Conservation (phyloP, 176 grass and related monocot genomes). For the Phyllostachys edulis region DNA sequence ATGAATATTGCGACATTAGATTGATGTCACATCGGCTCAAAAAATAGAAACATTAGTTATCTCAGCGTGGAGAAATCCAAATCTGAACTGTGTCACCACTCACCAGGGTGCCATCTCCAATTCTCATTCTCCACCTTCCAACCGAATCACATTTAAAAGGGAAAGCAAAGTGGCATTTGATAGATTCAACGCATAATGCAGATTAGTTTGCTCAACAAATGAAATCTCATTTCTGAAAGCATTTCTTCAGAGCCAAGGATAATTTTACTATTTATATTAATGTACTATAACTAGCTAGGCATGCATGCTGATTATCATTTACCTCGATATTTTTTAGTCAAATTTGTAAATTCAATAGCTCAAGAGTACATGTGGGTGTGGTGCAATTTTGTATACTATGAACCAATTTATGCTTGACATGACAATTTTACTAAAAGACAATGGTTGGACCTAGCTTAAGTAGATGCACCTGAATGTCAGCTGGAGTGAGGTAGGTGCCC, state of each 20-base stretch:
- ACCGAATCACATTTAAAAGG: slow-evolving; percentile 26
- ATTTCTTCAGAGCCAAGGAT: neutral
- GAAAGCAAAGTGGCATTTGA: slow-evolving; percentile 20
- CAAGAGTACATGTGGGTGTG: neutral
- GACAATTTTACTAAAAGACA: neutral
- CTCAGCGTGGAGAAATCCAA: neutral
- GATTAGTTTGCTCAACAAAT: neutral
- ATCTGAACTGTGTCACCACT: slow-evolving; percentile 24
- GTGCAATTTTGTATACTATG: neutral
- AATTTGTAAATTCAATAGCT: neutral
- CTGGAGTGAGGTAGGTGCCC: slow-evolving; percentile 16
- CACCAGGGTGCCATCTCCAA: slow-evolving; percentile 19
- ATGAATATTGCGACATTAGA: neutral
- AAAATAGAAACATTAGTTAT: slow-evolving; percentile 11
- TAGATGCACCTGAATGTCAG: slow-evolving; percentile 13
- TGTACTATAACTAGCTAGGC: neutral
- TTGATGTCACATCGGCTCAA: neutral
- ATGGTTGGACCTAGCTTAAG: neutral
- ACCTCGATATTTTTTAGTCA: neutral
- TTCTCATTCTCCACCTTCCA: slow-evolving; percentile 24
- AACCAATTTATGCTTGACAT: neutral
- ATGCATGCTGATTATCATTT: neutral
- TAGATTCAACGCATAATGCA: neutral
- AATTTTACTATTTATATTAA: neutral
- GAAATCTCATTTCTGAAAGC: neutral